Evolutionary conservation across 257 asterid species (phyloP), one percentile per base, ranked within the genome.

Genomic region (Solanum etuberosum): DNA sequence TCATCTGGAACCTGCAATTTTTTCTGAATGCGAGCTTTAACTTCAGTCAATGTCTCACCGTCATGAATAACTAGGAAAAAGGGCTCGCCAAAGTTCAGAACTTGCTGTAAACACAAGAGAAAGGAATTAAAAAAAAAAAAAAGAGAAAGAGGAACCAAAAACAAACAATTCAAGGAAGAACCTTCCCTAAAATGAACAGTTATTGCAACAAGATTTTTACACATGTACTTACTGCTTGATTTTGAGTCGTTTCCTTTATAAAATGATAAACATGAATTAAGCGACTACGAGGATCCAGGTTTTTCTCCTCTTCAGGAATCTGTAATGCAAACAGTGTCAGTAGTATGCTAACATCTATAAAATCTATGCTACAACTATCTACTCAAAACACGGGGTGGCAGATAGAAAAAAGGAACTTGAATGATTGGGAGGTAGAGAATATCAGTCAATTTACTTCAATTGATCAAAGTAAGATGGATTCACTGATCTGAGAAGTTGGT

Each of bases 241-340:
- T 92, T 88, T 91, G 95, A 78, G 93, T 82, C 76, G 92, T 76
- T 85, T 92, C 95, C 87, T 90, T 91, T 93, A 92, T 89, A 72
- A 93, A 93, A 91, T 92, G 93, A 89, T 92, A 92, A 67, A 92
- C 93, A 85, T 92, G 96, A 89, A 93, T 92, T 89, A 92, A 91
- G 83, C 93, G 93, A 91, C 89, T 92, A 70, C 70, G 89, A 84
- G 93, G 92, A 86, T 93, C 94, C 88, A 93, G 90, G 83, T 88
- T 92, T 89, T 92, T 92, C 93, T 94, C 95, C 90, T 93, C 95
- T 89, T 94, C 97, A 46, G 95, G 95, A 87, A 93, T 92, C 97
- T 93, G 92, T 89, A 89, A 74, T 18, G 63, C 31, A 48, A 51
- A 48, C 35, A 9, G 68, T 29, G 42, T 81, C 65, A 80, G 40